Evolutionary conservation across 176 grass and related monocot species (phyloP), one percentile per base, ranked within the genome.

Genomic region (Ensete ventricosum): DNA sequence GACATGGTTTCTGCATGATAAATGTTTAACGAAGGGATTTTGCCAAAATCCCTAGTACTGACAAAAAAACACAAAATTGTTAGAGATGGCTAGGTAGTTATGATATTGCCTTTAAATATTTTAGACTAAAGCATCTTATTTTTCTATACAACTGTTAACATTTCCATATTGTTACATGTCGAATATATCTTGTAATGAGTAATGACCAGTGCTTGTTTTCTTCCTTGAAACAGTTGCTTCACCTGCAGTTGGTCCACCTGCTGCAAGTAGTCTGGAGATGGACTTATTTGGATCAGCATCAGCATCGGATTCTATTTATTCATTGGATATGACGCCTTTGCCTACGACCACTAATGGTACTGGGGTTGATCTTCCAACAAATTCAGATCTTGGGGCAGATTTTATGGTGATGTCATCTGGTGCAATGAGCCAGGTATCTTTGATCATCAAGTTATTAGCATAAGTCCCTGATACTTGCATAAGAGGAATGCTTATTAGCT

Each of bases 261-360:
- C 72, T 50, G 74, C 72, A 51, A 87, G 84, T 83, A 89, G 76
- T 64, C 86, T 99, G 77, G 95, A 94, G 86, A 91, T 91, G 91
- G 95, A 89, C 81, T 79, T 94, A 49, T 99, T 99, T 83, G 95
- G 91, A 82, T 86, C 86, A 9, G 9, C 13, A 48, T 26, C 78
- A 26, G 17, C 54, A 62, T 24, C 66, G 60, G 86, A 98, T 79
- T 85, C 87, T 77, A 86, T 86, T 58, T 77, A 73, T 81, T 85
- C 84, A 1, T 59, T 89, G 73, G 88, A 86, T 91, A 83, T 91
- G 82, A 82, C 87, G 62, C 78, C 90, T 67, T 83, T 88, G 53
- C 83, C 87, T 85, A 78, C 87, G 64, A 83, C 81, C 23, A 64
- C 69, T 55, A 67, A 78, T 69, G 75, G 78, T 54, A 64, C 86